Percentiles rank a stretch among this genome's conserved stretches.
phyloP scores from a whole-genome alignment of 495 filamentous ascomycete species.

The Trichoderma gamsii region DNA sequence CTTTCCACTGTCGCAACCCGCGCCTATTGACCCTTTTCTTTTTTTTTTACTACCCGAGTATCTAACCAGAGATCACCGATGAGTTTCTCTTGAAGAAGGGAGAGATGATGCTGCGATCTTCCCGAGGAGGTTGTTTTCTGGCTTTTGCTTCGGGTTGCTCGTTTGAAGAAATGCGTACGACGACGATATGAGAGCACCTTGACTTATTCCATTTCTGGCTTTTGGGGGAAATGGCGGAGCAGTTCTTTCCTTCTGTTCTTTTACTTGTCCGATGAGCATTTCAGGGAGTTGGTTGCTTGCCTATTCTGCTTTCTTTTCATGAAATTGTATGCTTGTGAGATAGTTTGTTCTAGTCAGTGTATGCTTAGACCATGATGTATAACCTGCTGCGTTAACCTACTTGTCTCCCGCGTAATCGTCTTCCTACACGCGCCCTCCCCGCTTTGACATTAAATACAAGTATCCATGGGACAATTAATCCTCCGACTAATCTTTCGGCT shows the following conservation, averaged over 20 bases:
- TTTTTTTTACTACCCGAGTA: neutral
- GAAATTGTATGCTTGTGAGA: neutral
- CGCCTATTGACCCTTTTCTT: neutral
- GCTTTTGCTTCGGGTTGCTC: no score
- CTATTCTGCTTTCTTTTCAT: neutral
- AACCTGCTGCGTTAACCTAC: neutral
- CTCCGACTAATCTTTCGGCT: neutral
- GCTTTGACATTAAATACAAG: neutral
- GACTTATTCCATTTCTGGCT: neutral
- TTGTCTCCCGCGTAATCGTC: neutral
- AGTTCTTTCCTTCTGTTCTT: neutral
- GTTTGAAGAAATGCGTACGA: neutral
- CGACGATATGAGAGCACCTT: neutral
- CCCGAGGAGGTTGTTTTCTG: no score
- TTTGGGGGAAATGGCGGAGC: neutral
- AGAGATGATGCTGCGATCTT: neutral
- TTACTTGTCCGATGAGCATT: neutral
- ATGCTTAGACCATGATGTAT: constrained; percentile 17
- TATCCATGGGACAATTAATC: neutral
- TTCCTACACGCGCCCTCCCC: no score
- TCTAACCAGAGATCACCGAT: no score
- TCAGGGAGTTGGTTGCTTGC: constrained; percentile 7
- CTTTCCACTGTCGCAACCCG: neutral
- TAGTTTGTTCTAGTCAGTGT: neutral
- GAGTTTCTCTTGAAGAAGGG: neutral